phyloP scores from a whole-genome alignment of 1,139 yeast species.

The Hyphopichia wangnamkhiaoensis region DNA sequence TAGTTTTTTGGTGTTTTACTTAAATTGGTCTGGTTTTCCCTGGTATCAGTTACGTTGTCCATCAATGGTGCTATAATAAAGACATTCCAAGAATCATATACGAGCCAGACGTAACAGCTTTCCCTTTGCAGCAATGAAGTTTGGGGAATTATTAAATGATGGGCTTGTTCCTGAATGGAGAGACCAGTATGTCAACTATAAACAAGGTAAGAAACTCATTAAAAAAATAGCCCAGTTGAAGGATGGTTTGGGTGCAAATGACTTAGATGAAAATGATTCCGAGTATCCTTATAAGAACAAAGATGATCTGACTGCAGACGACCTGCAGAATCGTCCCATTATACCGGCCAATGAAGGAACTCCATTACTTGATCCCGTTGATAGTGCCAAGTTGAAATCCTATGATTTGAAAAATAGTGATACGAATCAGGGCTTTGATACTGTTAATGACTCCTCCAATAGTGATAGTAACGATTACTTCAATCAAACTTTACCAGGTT shows the following conservation, averaged over 20 bases:
- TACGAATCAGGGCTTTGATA: conserved; percentile 2
- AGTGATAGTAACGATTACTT: not conserved
- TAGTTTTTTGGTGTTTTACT: too few species aligned
- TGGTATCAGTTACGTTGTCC: too few species aligned
- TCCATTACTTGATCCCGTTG: conserved; percentile 28
- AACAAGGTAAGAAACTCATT: conserved; percentile 46
- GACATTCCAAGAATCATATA: too few species aligned
- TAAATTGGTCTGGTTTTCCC: too few species aligned
- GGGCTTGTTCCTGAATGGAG: conserved; percentile 85
- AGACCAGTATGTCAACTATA: conserved; percentile 76
- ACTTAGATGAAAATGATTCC: too few species aligned
- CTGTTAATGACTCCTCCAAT: not conserved
- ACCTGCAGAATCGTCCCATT: not conserved
- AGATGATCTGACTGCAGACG: not conserved
- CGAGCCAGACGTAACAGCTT: too few species aligned
- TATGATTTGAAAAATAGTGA: not conserved
- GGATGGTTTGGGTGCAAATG: conserved; percentile 3
- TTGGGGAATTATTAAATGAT: conserved; percentile 59
- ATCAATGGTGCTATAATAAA: too few species aligned
- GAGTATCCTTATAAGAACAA: not conserved
- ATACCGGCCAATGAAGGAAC: conserved; percentile 24
- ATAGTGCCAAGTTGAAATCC: not conserved
- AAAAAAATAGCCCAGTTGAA: conserved; percentile 21
- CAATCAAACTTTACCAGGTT: not conserved
- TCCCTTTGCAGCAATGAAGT: conserved; percentile 57